Conservation (phyloP, 2,329 filamentous ascomycete species). For the Lecanicillium sp. region DNA sequence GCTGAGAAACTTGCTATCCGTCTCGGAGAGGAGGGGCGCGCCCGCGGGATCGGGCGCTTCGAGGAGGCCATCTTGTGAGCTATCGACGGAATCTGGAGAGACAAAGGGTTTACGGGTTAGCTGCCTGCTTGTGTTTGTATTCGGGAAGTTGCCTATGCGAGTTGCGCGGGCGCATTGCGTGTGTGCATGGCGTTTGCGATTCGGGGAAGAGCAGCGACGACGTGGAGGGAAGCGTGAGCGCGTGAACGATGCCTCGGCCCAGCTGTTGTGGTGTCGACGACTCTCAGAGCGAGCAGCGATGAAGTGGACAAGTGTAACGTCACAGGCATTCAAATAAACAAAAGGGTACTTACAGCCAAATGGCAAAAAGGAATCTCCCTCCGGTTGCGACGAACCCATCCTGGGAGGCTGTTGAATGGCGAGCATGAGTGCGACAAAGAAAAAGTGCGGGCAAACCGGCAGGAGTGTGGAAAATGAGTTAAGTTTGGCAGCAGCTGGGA, state of each 20-base stretch:
- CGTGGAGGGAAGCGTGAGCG: no score
- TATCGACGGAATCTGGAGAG: slow-evolving; percentile 36
- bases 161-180: no score
- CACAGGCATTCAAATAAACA: slow-evolving; percentile 10
- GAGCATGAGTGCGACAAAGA: slow-evolving; percentile 42
- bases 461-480: slow-evolving; percentile 5
- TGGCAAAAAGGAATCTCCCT: slow-evolving; percentile 43
- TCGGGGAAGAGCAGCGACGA: no score
- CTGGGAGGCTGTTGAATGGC: slow-evolving; percentile 40
- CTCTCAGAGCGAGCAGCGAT: no score
- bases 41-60: slow-evolving; percentile 56
- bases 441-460: not conserved
- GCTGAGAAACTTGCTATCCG: slow-evolving; percentile 49
- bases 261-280: no score
- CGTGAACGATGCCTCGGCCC: no score
- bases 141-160: slow-evolving; percentile 9
- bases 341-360: slow-evolving; percentile 55
- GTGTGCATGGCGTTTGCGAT: no score
- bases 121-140: not conserved
- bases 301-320: not conserved
- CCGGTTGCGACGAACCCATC: slow-evolving; percentile 51
- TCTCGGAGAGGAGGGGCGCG: slow-evolving; percentile 56
- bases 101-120: not conserved
- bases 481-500: not conserved
- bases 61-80: slow-evolving; percentile 35